Conservation (phyloP, 352 stramenopile species). For the Globisporangium viniferum region DNA sequence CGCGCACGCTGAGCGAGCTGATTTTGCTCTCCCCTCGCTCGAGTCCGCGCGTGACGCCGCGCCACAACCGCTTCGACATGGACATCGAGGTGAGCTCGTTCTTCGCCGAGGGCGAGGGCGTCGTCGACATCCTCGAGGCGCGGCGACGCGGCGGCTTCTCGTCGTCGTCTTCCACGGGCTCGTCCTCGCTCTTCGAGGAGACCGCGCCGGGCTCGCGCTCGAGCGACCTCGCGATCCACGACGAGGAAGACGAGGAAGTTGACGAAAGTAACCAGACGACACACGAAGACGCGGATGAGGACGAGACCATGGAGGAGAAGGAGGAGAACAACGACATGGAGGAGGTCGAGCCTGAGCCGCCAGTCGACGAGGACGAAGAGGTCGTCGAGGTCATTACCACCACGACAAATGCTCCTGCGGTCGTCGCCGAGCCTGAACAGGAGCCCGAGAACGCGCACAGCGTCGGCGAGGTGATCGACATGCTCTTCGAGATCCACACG, state of each 20-base stretch:
- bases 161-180: not conserved
- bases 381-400: conserved; percentile 18
- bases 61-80: conserved; percentile 79
- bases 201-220: conserved; percentile 14
- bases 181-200: conserved; percentile 21
- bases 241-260: conserved; percentile 32
- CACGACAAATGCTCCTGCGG: not conserved
- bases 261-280: conserved; percentile 16
- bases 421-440: conserved; percentile 19
- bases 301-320: conserved; percentile 13
- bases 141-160: conserved; percentile 13
- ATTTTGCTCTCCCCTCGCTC: conserved; percentile 70
- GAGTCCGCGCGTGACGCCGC: conserved; percentile 49
- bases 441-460: conserved; percentile 29
- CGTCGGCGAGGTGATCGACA: conserved; percentile 75
- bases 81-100: conserved; percentile 76
- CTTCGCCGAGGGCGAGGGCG: conserved; percentile 68
- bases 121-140: conserved; percentile 57
- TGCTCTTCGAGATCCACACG: conserved; percentile 85
- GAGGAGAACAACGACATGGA: conserved; percentile 15
- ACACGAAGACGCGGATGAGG: conserved; percentile 15
- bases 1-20: conserved; percentile 69
- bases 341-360: conserved; percentile 21
- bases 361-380: not conserved
- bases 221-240: conserved; percentile 16